phyloP scores from a whole-genome alignment of 2,329 filamentous ascomycete genomes.

The Neofusicoccum umdonicola region DNA sequence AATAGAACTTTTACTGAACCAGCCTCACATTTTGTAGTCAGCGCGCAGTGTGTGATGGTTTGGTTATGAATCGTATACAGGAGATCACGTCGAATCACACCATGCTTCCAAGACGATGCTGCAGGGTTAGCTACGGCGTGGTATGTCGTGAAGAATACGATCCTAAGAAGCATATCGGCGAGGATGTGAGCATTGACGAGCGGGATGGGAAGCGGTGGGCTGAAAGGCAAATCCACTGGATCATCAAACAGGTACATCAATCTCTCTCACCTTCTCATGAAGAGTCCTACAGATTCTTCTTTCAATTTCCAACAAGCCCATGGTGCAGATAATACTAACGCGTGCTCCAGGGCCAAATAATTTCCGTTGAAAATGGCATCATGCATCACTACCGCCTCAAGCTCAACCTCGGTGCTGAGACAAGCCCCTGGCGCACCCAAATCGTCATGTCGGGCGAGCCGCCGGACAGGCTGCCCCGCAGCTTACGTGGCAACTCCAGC shows the following conservation, averaged over 20 bases:
- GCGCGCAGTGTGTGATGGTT: conserved; percentile 49
- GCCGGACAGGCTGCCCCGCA: not conserved
- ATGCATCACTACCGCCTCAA: conserved; percentile 18
- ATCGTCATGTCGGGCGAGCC: conserved; percentile 16
- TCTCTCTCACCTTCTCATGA: too few species aligned
- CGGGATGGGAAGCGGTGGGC: conserved; percentile 20
- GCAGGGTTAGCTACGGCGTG: conserved; percentile 20
- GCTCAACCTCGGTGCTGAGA: conserved; percentile 14
- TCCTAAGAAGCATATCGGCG: conserved; percentile 14
- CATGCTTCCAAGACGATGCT: conserved; percentile 30
- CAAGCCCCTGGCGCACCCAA: conserved; percentile 9
- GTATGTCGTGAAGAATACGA: conserved; percentile 20
- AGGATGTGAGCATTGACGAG: conserved; percentile 13
- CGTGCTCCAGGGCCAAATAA: too few species aligned
- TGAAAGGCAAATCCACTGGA: conserved; percentile 19
- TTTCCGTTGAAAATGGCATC: not conserved
- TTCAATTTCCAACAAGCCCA: too few species aligned
- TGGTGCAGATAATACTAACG: too few species aligned
- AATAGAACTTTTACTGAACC: not conserved
- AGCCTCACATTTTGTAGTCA: conserved; percentile 24
- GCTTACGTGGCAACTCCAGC: not conserved
- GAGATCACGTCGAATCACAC: conserved; percentile 36
- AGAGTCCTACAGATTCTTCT: too few species aligned
- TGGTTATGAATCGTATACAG: conserved; percentile 48
- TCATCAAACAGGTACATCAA: conserved; percentile 18